Conservation (phyloP, 73 alveolate species). For the Tetrahymena elliotti region DNA sequence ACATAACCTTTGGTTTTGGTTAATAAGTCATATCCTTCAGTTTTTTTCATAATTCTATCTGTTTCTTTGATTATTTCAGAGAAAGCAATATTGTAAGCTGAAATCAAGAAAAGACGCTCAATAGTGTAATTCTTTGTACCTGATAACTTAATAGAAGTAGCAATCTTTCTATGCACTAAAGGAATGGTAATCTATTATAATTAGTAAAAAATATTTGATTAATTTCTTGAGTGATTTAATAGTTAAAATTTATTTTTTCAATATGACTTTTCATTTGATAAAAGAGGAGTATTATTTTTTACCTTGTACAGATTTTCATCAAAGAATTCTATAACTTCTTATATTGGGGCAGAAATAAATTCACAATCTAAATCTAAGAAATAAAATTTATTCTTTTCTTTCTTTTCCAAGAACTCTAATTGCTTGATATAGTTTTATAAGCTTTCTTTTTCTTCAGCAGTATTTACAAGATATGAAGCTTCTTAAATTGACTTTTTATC, state of each 20-base stretch:
- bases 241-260: too few species aligned
- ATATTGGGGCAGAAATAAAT: neutral
- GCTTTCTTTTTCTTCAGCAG: neutral
- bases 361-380: neutral
- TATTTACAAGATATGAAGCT: neutral
- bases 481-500: neutral
- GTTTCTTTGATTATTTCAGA: neutral
- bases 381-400: neutral
- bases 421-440: neutral
- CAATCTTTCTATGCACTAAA: neutral
- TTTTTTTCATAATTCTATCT: neutral
- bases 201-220: neutral
- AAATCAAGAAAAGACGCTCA: neutral
- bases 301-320: neutral
- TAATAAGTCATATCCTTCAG: neutral
- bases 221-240: too few species aligned
- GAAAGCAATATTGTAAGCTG: neutral
- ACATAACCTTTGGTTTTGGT: neutral
- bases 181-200: neutral
- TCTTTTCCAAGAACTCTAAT: neutral
- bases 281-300: neutral
- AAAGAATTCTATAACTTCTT: neutral
- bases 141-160: neutral
- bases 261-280: too few species aligned
- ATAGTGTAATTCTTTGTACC: neutral